These are phyloP conservation scores for Wallacemonas sp. DNA, from an alignment of 208 protist genomes.

Conservation along the genomic window DNA sequence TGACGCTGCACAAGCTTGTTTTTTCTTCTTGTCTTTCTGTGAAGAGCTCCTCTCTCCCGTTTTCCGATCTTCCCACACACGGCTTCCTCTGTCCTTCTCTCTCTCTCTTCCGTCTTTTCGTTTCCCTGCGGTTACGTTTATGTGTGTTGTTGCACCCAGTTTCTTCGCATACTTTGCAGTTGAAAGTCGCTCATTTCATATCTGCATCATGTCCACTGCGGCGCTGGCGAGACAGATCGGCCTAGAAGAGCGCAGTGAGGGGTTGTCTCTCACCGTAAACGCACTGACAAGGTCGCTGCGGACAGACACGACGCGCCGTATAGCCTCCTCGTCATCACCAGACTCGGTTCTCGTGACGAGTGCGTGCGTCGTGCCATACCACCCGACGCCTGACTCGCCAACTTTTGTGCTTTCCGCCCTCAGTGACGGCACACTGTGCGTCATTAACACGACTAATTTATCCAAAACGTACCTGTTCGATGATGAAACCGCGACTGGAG, in stretches of 20 bases:
- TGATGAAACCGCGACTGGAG: not conserved
- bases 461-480: constrained; percentile 73
- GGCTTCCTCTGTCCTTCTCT: not conserved
- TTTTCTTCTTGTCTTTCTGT: too few species aligned
- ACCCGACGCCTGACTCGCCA: constrained; percentile 24
- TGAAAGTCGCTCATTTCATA: too few species aligned
- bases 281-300: constrained; percentile 45
- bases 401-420: constrained; percentile 65
- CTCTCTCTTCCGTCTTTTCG: too few species aligned
- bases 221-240: constrained; percentile 1
- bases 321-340: constrained; percentile 57
- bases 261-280: constrained; percentile 52
- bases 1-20: too few species aligned
- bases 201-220: not conserved
- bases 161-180: too few species aligned
- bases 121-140: too few species aligned
- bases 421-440: constrained; percentile 56
- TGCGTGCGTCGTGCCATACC: constrained; percentile 41
- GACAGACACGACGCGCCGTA: constrained; percentile 42
- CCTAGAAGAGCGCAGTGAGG: constrained; percentile 47
- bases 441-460: constrained; percentile 70
- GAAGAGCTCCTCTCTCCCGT: too few species aligned
- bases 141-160: not conserved
- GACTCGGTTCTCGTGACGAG: constrained; percentile 49
- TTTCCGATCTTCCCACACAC: too few species aligned